phyloP scores from a whole-genome alignment of 768 basidiomycete species.

The Naganishia onofrii region DNA sequence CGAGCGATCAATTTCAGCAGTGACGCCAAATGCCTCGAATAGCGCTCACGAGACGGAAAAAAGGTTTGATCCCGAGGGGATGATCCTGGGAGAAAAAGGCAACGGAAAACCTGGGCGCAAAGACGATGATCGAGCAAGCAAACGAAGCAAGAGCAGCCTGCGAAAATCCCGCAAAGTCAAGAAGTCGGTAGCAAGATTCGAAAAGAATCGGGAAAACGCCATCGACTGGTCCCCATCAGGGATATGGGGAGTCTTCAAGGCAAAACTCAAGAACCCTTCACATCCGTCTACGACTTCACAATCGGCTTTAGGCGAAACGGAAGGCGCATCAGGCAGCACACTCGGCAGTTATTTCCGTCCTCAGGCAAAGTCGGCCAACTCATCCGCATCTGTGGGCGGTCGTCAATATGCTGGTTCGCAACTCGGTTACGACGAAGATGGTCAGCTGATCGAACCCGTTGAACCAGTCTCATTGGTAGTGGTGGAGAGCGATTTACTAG shows the following conservation, averaged over 20 bases:
- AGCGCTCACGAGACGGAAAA: neutral
- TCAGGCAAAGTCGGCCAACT: conserved; percentile 21
- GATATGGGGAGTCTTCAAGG: conserved; percentile 37
- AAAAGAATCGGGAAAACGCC: conserved; percentile 15
- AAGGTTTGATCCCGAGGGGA: neutral
- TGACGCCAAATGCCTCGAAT: neutral
- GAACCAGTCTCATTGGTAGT: conserved; percentile 45
- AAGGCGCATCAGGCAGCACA: conserved; percentile 33
- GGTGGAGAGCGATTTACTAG: conserved; percentile 47
- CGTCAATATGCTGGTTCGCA: conserved; percentile 31
- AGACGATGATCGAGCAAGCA: conserved; percentile 12
- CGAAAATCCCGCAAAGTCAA: conserved; percentile 16
- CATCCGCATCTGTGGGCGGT: conserved; percentile 27
- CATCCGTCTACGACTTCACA: conserved; percentile 51
- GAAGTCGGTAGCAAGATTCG: conserved; percentile 23
- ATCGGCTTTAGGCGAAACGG: conserved; percentile 36
- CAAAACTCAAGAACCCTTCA: conserved; percentile 42
- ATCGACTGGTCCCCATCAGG: conserved; percentile 15
- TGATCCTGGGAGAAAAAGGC: conserved; percentile 18
- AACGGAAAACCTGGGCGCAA: neutral
- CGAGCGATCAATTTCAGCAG: conserved; percentile 3
- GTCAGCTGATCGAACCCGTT: neutral
- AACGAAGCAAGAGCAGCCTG: conserved; percentile 1
- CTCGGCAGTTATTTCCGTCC: conserved; percentile 36
- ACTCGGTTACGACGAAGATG: conserved; percentile 46